These are phyloP conservation scores for Herpetospermum pedunculosum DNA, from an alignment of 306 rosid genomes.

Conservation along the genomic window DNA sequence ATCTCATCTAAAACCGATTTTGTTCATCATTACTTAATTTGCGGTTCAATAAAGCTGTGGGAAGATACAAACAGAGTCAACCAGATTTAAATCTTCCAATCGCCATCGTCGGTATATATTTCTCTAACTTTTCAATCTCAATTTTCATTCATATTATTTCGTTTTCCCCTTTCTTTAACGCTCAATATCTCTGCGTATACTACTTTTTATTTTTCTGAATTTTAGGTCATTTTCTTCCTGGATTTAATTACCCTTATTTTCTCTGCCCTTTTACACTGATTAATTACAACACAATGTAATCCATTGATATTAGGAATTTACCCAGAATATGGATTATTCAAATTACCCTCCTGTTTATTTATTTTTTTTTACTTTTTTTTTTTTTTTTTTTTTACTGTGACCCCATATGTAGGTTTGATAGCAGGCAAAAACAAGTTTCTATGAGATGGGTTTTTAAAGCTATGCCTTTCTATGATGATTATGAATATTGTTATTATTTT, in stretches of 20 bases:
- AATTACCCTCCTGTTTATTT: not conserved
- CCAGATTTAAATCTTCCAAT: not conserved
- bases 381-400: not conserved
- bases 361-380: not conserved
- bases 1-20: not conserved
- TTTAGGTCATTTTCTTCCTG: not conserved
- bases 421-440: constrained; percentile 9
- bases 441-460: not conserved
- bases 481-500: not conserved
- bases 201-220: too few relatives aligned
- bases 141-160: too few relatives aligned
- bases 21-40: constrained; percentile 10
- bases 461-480: not conserved
- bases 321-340: not conserved
- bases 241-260: not conserved
- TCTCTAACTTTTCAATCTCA: not conserved
- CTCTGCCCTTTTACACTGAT: not conserved
- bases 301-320: not conserved
- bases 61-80: constrained; percentile 86
- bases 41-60: constrained; percentile 99
- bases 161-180: not conserved
- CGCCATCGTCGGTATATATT: not conserved
- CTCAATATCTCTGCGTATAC: too few relatives aligned
- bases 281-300: too few relatives aligned
- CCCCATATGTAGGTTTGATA: constrained; percentile 12